These are phyloP conservation scores for Phytophthora pluvialis DNA, from an alignment of 352 stramenopile genomes.

Conservation along the genomic window DNA sequence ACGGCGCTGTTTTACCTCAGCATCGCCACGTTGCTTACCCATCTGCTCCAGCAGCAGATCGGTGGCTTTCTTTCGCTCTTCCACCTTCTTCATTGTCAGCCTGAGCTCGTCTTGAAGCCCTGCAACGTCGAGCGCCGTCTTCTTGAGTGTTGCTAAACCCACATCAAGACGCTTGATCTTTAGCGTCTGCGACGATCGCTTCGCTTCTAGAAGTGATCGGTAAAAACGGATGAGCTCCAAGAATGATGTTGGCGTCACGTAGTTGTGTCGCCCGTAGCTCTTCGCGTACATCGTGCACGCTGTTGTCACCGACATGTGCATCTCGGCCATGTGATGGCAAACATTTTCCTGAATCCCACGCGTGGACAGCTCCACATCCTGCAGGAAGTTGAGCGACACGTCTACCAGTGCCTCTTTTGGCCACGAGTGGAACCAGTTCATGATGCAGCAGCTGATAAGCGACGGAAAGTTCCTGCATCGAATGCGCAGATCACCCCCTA, in stretches of 20 bases:
- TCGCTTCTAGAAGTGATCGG: constrained; percentile 70
- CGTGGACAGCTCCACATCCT: constrained; percentile 70
- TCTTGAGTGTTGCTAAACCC: constrained; percentile 84
- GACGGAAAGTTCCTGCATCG: constrained; percentile 84
- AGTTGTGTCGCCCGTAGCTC: constrained; percentile 86
- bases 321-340: constrained; percentile 93
- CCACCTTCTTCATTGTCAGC: constrained; percentile 90
- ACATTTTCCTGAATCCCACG: constrained; percentile 91
- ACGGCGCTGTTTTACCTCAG: constrained; percentile 85
- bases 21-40: constrained; percentile 89
- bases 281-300: constrained; percentile 82
- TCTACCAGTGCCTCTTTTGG: constrained; percentile 88
- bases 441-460: constrained; percentile 73
- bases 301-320: constrained; percentile 88
- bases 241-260: constrained; percentile 94
- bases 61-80: constrained; percentile 90
- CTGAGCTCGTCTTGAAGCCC: constrained; percentile 86
- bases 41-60: constrained; percentile 90
- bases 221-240: constrained; percentile 94
- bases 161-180: constrained; percentile 88
- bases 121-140: constrained; percentile 81
- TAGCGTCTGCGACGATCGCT: constrained; percentile 56
- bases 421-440: constrained; percentile 94
- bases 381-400: constrained; percentile 87
- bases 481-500: constrained; percentile 74